Evolutionary conservation across 768 basidiomycete species (phyloP).

Genomic region (Pleurotus ostreatus): DNA sequence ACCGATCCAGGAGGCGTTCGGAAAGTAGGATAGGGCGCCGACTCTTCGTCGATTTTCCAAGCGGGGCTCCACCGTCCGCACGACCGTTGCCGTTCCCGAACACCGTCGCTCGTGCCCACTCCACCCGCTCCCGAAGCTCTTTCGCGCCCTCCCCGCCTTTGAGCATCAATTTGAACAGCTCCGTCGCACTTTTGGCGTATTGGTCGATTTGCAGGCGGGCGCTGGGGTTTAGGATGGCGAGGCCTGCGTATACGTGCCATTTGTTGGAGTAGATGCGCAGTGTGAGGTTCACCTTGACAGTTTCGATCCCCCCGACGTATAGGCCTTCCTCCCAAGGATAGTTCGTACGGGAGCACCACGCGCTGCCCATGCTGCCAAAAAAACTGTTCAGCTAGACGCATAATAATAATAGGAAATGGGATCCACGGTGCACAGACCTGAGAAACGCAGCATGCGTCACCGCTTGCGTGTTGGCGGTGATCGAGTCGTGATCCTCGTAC

Average conservation of each 20-base stretch:
- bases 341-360: slow-evolving; percentile 71
- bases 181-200: slow-evolving; percentile 79
- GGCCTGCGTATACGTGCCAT: slow-evolving; percentile 98
- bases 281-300: slow-evolving; percentile 95
- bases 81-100: slow-evolving; percentile 47
- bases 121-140: slow-evolving; percentile 65
- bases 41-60: slow-evolving; percentile 16
- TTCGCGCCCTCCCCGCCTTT: slow-evolving; percentile 37
- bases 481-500: slow-evolving; percentile 95
- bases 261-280: slow-evolving; percentile 95
- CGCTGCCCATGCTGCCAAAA: slow-evolving; percentile 91
- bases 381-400: background rate
- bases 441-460: slow-evolving; percentile 98
- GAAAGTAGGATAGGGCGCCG: slow-evolving; percentile 74
- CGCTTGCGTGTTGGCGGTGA: slow-evolving; percentile 98
- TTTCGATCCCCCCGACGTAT: slow-evolving; percentile 97
- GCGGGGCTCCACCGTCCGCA: background rate
- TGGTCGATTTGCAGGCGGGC: slow-evolving; percentile 89
- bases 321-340: slow-evolving; percentile 97
- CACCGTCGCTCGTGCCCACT: slow-evolving; percentile 69
- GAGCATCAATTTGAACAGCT: slow-evolving; percentile 96
- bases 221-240: slow-evolving; percentile 95
- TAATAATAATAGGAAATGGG: too few species aligned
- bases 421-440: slow-evolving; percentile 45
- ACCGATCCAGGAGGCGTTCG: slow-evolving; percentile 83